Percentiles rank a stretch among this genome's conserved stretches.
Conservation (phyloP, 2,329 filamentous ascomycete species). For the Epichloe coenophiala region DNA sequence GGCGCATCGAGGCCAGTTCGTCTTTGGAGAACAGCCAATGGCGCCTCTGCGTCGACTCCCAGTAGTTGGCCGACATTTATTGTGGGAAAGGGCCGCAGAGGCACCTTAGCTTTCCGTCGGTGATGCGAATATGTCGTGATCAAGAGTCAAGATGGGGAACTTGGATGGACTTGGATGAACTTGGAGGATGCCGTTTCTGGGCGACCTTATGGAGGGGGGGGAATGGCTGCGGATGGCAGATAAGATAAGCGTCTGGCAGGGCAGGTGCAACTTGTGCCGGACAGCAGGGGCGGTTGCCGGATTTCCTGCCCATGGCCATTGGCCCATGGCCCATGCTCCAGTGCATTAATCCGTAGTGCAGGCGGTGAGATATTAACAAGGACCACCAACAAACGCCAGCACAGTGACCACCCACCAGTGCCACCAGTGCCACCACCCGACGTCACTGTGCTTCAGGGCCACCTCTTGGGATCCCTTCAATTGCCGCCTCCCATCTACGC, state of each 20-base stretch:
- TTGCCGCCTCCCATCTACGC: background rate
- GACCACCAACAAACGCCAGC: too few relatives aligned
- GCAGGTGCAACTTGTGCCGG: too few relatives aligned
- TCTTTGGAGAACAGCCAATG: conserved; percentile 85
- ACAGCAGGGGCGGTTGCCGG: too few relatives aligned
- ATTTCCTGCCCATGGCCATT: too few relatives aligned
- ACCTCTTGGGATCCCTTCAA: conserved; percentile 1
- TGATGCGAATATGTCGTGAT: background rate
- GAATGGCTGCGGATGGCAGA: background rate
- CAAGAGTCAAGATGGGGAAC: background rate
- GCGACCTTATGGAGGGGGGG: too few relatives aligned
- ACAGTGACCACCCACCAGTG: too few relatives aligned
- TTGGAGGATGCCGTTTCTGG: background rate
- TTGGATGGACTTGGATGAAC: background rate
- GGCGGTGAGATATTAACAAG: too few relatives aligned
- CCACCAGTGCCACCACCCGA: background rate
- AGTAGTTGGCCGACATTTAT: conserved; percentile 86
- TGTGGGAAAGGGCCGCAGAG: conserved; percentile 6
- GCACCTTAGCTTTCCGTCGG: background rate
- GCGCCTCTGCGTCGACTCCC: conserved; percentile 82
- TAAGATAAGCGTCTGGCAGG: too few relatives aligned
- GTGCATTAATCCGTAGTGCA: too few relatives aligned
- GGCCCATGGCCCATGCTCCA: too few relatives aligned
- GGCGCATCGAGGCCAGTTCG: conserved; percentile 61
- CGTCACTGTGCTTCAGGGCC: conserved; percentile 4